Evolutionary conservation across 2,329 filamentous ascomycete genomes (phyloP), one percentile per base, ranked within the genome.

Genomic region (Cercospora nicotianae): DNA sequence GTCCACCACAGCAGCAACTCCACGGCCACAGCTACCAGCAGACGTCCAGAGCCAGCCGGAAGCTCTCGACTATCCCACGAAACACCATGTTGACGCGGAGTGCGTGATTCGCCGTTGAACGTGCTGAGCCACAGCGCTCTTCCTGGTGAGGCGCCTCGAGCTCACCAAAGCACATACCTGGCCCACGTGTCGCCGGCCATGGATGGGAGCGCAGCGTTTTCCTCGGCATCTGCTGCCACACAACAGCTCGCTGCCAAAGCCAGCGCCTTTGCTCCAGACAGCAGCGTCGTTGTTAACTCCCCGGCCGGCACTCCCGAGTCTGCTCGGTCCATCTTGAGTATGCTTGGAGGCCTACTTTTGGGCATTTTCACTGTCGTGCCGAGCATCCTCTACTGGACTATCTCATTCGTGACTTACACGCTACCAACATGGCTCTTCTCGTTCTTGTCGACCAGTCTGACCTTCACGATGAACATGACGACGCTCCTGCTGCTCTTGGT

Each of bases 401-500:
- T 97, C 73, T 92, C 91, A 69, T 91, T 97, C 76, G 87, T 90
- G 18, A 96, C 94, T 28, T 93, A 98, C 73, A 96, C 92, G 16
- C 80, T 97, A 67, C 95, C 95, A 53, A 93, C 92, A 78, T 88
- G 95, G 80, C 87, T 98, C 18, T 99, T 96, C 79, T 91, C 89
- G 5, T 84, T 97, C 70, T 92, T 97, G 77, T 97, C 93, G 5
- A 94, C 93, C 71, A 97, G 92, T 79, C 84, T 96, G 83, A 99
- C 95, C 0, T 92, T 99, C 77, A 99, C 95, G 10, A 96, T 99
- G 94, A 98, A 98, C 79, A 94, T 95, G 74, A 98, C 94, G 20
- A 99, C 95, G 18, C 81, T 99, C 89, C 88, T 96, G 79, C 82
- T 98, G 72, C 92, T 98, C 66, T 76, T 93, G 67, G 84, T 90